Base-by-base conservation (phyloP, 108 stramenopile genomes). In the Cyclostephanos tholiformis region DNA sequence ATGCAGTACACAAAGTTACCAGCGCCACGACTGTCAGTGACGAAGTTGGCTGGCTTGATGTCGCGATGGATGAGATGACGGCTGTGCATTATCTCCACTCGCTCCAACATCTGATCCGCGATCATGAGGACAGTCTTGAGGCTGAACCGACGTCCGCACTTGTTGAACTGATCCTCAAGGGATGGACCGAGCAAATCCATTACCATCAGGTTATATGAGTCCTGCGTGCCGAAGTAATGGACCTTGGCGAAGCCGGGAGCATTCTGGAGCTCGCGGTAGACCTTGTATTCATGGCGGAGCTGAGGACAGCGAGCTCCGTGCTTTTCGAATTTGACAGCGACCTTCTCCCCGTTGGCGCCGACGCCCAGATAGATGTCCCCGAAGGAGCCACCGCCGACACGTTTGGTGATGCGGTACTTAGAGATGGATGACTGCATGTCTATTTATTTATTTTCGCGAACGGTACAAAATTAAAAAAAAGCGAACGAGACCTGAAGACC, bases 221-320 rank as follows among this genome's bases (percentile, higher is more conserved):
- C 94, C 69, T 97, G 96, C 27, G 96, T 94, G 44, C 98, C 98
- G 77, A 97, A 99, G 85, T 97, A 97, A 77, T 97, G 95, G 46
- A 99, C 97, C 76, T 98, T 95, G 70, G 96, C 95, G 60, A 96
- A 96, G 44, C 95, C 95, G 20, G 95, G 95, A 26, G 95, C 95
- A 80, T 94, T 94, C 77, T 98, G 97, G 50, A 99, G 90, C 73
- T 98, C 97, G 61, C 98, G 95, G 89, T 99, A 99, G 36, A 99
- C 98, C 85, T 99, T 99, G 79, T 97, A 97, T 74, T 99, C 99
- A 82, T 99, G 98, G 74, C 98, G 93, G 36, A 99, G 95, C 90
- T 99, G 99, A 23, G 99, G 99, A 69, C 95, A 95, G 58, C 86
- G 83, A 23, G 86, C 86, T n/a, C 86, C 86, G 64, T 96, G 95